These are phyloP conservation scores for Monilinia fructicola DNA, from an alignment of 2,329 filamentous ascomycete species.

Conservation along the genomic window DNA sequence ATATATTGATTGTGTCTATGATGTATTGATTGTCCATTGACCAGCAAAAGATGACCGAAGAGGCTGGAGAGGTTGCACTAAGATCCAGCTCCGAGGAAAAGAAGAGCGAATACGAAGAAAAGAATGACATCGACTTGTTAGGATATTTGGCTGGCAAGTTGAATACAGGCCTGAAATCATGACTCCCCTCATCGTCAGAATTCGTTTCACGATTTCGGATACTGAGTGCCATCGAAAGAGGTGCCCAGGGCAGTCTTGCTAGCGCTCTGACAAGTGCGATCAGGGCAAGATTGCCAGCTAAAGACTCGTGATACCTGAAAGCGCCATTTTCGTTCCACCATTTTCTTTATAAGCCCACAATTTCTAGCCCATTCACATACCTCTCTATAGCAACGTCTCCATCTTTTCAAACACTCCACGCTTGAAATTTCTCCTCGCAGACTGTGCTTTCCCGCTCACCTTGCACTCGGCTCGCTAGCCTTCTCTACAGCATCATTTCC, in stretches of 20 bases:
- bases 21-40: neutral
- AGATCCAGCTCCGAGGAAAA: neutral
- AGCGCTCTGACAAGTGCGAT: neutral
- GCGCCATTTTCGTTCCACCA: neutral
- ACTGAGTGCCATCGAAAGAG: neutral
- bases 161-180: neutral
- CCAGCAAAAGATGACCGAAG: neutral
- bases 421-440: neutral
- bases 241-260: no score
- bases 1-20: neutral
- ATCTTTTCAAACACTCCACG: neutral
- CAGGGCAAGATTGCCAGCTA: neutral
- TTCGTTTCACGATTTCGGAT: neutral
- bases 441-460: neutral
- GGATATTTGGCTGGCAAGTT: neutral
- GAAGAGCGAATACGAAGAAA: neutral
- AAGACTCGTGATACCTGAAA: no score
- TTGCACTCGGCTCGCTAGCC: neutral
- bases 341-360: neutral
- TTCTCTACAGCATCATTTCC: neutral
- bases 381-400: neutral
- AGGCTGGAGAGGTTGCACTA: neutral
- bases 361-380: neutral
- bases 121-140: neutral
- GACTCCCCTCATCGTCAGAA: neutral